Evolutionary conservation across 441 rosid genomes (phyloP).

Genomic region (Syzygium syzygioides): DNA sequence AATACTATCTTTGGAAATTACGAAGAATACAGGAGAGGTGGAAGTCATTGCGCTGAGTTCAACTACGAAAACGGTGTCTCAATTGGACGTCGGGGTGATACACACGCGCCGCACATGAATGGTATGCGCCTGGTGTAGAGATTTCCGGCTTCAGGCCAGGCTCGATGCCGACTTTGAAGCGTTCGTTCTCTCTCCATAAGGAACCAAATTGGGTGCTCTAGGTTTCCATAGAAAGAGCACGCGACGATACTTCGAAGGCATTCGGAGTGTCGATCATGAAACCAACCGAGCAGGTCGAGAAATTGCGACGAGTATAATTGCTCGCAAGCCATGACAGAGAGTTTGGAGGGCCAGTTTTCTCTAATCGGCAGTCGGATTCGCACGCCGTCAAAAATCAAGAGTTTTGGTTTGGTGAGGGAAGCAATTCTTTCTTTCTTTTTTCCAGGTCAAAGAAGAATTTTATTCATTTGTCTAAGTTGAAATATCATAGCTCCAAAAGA

Average conservation of each 20-base stretch:
- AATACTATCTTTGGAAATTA: background rate
- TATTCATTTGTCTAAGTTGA: accelerated
- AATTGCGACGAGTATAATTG: background rate
- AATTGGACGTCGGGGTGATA: background rate
- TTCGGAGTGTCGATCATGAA: background rate
- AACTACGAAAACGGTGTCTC: background rate
- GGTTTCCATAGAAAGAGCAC: background rate
- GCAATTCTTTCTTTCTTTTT: background rate
- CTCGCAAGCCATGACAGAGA: background rate
- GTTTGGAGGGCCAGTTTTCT: background rate
- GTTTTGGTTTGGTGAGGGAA: background rate
- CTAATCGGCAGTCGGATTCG: background rate
- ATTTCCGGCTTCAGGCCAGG: background rate
- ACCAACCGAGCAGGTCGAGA: accelerated
- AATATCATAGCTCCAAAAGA: accelerated
- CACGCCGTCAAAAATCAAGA: background rate
- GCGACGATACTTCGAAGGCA: accelerated
- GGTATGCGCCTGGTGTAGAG: background rate
- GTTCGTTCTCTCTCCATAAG: background rate
- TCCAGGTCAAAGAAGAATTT: background rate
- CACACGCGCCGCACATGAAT: background rate
- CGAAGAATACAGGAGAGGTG: background rate
- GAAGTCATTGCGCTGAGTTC: background rate
- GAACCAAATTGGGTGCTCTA: background rate
- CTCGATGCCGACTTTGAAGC: background rate